Evolutionary conservation across 768 basidiomycete species (phyloP).

Genomic region (Agaricus blazei): DNA sequence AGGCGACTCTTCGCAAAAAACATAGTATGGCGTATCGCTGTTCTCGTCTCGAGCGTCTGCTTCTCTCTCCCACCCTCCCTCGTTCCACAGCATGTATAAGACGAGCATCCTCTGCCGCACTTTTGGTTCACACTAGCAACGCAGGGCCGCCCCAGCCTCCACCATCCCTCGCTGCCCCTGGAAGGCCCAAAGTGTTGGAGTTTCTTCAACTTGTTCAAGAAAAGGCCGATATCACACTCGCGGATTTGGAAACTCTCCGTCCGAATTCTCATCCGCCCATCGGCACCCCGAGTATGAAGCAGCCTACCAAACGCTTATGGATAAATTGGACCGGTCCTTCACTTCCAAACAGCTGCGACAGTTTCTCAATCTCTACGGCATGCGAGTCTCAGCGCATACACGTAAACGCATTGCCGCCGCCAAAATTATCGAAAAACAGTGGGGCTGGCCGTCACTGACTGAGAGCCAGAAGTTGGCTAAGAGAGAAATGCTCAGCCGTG

Average conservation of each 20-base stretch:
- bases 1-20: background rate
- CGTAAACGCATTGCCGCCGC: slow-evolving; percentile 36
- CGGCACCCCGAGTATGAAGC: slow-evolving; percentile 35
- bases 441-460: slow-evolving; percentile 64
- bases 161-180: slow-evolving; percentile 24
- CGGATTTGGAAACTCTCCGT: slow-evolving; percentile 57
- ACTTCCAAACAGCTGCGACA: slow-evolving; percentile 53
- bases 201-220: slow-evolving; percentile 52
- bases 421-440: slow-evolving; percentile 57
- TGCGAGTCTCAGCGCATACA: slow-evolving; percentile 25
- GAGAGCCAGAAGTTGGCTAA: slow-evolving; percentile 44
- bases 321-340: slow-evolving; percentile 57
- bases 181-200: slow-evolving; percentile 44
- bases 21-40: background rate
- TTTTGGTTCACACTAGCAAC: background rate
- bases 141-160: background rate
- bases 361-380: slow-evolving; percentile 45
- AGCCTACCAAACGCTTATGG: slow-evolving; percentile 49
- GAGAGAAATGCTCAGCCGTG: slow-evolving; percentile 40
- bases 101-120: background rate
- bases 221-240: slow-evolving; percentile 44
- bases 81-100: background rate
- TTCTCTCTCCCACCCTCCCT: background rate
- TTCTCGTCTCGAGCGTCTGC: background rate
- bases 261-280: slow-evolving; percentile 27